phyloP scores from a whole-genome alignment of 129 eudicot species.

The Ambrosia trifida region DNA sequence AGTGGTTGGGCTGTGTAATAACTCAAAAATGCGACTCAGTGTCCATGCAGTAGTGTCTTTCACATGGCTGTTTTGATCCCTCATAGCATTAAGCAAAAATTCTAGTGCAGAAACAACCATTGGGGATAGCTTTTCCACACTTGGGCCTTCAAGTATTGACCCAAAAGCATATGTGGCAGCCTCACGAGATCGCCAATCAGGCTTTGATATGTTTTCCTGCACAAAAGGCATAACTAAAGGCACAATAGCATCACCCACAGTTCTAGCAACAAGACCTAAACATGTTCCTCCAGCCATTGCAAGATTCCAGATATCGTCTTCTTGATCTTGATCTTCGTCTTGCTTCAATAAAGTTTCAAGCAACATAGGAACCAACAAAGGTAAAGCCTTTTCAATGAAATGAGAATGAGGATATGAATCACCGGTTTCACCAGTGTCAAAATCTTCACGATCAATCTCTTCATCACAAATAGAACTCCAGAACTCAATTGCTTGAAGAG shows the following conservation, averaged over 20 bases:
- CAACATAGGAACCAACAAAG: constrained; percentile 68
- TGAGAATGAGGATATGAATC: constrained; percentile 67
- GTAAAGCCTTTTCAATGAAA: constrained; percentile 72
- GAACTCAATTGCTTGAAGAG: constrained; percentile 85
- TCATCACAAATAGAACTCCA: constrained; percentile 39
- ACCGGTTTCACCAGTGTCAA: constrained; percentile 46
- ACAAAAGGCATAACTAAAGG: constrained; percentile 89
- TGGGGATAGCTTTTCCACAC: constrained; percentile 65
- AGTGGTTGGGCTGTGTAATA: constrained; percentile 60
- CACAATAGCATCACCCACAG: constrained; percentile 83
- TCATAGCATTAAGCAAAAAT: constrained; percentile 75
- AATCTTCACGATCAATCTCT: constrained; percentile 78
- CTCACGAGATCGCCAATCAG: constrained; percentile 83
- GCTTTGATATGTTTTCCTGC: constrained; percentile 53
- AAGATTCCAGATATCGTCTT: constrained; percentile 77
- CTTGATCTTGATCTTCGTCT: constrained; percentile 86
- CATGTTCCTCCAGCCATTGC: constrained; percentile 96
- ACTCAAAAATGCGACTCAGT: constrained; percentile 76
- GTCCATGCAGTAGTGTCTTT: constrained; percentile 93
- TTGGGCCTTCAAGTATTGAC: constrained; percentile 84
- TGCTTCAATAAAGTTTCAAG: constrained; percentile 86
- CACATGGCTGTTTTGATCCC: constrained; percentile 33
- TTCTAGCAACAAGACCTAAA: constrained; percentile 81
- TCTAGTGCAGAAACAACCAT: constrained; percentile 64
- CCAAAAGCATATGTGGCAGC: constrained; percentile 91